These are phyloP conservation scores for Fusarium secorum DNA, from an alignment of 2,329 filamentous ascomycete genomes.

Conservation along the genomic window DNA sequence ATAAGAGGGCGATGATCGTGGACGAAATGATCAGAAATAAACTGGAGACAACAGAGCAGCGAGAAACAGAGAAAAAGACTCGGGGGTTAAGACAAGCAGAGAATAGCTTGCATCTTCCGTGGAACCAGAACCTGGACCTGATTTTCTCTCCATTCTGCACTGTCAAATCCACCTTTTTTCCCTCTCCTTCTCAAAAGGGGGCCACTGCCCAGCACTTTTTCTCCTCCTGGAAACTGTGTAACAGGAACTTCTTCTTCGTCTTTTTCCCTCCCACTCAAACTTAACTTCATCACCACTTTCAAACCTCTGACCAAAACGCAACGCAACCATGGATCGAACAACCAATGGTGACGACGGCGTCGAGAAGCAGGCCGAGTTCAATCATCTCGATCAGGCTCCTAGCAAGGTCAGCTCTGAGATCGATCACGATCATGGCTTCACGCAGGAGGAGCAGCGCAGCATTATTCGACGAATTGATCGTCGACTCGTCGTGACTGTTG, in stretches of 20 bases:
- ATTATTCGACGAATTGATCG: constrained; percentile 76
- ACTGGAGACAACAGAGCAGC: constrained; percentile 18
- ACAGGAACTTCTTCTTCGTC: constrained; percentile 1
- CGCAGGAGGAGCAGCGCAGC: constrained; percentile 67
- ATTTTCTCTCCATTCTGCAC: not conserved
- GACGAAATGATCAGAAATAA: not conserved
- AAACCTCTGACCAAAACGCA: not conserved
- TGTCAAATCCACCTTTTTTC: not conserved
- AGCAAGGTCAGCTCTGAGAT: constrained; percentile 38
- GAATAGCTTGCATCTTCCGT: constrained; percentile 18
- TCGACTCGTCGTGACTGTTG: constrained; percentile 68
- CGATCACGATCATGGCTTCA: constrained; percentile 56
- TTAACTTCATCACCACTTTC: not conserved
- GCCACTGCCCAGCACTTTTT: constrained; percentile 14
- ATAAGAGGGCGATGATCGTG: constrained; percentile 19
- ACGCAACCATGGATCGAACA: constrained; percentile 38
- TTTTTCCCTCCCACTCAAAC: not conserved
- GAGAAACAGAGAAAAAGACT: not conserved
- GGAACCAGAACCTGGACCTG: constrained; percentile 8
- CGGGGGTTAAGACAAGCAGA: constrained; percentile 13
- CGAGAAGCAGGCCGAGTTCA: constrained; percentile 41
- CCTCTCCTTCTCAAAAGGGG: constrained; percentile 9
- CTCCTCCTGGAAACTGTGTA: constrained; percentile 18
- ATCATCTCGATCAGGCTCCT: constrained; percentile 36
- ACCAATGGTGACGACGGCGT: constrained; percentile 21